Evolutionary conservation across 768 basidiomycete species (phyloP).

Genomic region (Russula earlei): DNA sequence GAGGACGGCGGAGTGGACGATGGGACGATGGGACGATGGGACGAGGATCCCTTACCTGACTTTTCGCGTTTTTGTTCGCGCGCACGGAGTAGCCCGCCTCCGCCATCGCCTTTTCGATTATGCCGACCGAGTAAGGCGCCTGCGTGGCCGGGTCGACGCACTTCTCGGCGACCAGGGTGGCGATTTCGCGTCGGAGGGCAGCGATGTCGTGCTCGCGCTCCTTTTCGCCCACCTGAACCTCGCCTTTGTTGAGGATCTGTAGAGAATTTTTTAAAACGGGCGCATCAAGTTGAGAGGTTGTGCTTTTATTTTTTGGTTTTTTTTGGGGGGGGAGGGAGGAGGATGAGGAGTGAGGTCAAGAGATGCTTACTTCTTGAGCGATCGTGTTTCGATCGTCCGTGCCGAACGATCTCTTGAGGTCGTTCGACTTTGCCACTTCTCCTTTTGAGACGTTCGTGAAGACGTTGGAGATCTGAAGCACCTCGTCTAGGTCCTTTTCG

Average conservation of each 20-base stretch:
- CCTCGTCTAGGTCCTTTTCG: constrained; percentile 90
- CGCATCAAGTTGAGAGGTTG: too few relatives aligned
- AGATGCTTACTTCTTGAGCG: constrained; percentile 61
- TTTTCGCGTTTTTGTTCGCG: constrained; percentile 84
- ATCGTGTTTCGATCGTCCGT: constrained; percentile 62
- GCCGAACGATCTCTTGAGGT: constrained; percentile 87
- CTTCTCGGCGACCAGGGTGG: constrained; percentile 89
- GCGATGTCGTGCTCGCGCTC: constrained; percentile 84
- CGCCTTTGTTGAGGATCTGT: constrained; percentile 91
- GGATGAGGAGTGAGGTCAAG: too few relatives aligned
- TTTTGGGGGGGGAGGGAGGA: too few relatives aligned
- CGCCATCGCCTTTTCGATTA: constrained; percentile 96
- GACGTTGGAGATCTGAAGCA: constrained; percentile 92
- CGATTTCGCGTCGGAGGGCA: constrained; percentile 80
- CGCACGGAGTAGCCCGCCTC: constrained; percentile 92
- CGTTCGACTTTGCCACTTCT: constrained; percentile 78
- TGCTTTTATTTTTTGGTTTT: too few relatives aligned
- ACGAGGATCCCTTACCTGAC: constrained; percentile 51
- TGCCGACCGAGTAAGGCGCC: constrained; percentile 83
- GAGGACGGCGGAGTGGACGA: too few relatives aligned
- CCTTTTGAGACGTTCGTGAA: constrained; percentile 97
- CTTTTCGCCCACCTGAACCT: constrained; percentile 94
- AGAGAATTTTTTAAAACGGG: too few relatives aligned
- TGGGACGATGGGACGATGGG: too few relatives aligned
- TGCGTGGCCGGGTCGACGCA: constrained; percentile 90